Base-by-base conservation (phyloP, 129 eudicot species). In the Saposhnikovia divaricata region DNA sequence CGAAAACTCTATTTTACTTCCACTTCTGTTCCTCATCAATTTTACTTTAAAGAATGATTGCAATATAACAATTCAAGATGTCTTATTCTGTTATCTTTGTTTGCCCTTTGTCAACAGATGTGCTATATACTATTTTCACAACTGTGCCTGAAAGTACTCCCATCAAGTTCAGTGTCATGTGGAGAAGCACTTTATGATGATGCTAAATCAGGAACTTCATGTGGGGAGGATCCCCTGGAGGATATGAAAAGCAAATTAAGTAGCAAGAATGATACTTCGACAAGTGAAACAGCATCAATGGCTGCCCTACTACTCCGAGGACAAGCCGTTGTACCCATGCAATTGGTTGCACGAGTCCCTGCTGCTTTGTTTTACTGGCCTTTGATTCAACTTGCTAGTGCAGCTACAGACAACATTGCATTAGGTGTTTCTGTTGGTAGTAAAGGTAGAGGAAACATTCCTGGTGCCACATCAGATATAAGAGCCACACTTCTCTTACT, bases 351-450 rank as follows among this genome's bases (percentile, higher is more conserved):
- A 79, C 97, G 98, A 75, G 96, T 96, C 81, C 99, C 96, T 77
- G 89, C 92, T 68, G 94, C 86, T 50, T 85, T 96, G 84, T 92
- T 96, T 83, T 92, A 92, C 85, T 96, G 99, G 99, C 99, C 99
- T 28, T 84, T 96, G 84, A 96, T 96, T 83, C 99, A 96, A 80
- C 98, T 96, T 55, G 98, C 98, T 25, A 89, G 89, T 77, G 99
- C 98, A 44, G 99, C 99, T 65, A 92, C 98, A 3, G 99, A 96
- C 84, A 92, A 96, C 83, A 96, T 96, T 81, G 99, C 99, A 3
- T 79, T 96, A 70, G 99, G 99, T 57, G 99, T 96, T 78, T 96
- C 99, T 75, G 99, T 96, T 83, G 99, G 99, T 77, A 96, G 99
- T 87, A 90, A 91, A 87, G 99, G 98, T 44, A 94, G 98, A 70